Conservation (phyloP, 805 yeast species). For the Cyberlindnera mrakii region DNA sequence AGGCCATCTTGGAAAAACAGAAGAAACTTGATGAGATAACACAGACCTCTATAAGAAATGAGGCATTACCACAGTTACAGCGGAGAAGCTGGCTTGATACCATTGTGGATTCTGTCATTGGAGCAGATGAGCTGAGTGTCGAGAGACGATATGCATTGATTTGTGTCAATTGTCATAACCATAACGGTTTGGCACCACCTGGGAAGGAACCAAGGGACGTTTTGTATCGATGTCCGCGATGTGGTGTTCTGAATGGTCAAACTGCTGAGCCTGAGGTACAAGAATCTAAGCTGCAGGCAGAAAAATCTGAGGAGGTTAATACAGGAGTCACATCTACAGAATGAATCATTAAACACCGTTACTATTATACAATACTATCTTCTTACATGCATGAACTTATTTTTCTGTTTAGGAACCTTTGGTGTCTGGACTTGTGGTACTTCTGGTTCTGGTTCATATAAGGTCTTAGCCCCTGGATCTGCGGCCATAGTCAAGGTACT, state of each 20-base stretch:
- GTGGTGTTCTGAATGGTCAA: slow-evolving; percentile 40
- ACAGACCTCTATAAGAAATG: slow-evolving; percentile 26
- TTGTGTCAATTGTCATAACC: slow-evolving; percentile 57
- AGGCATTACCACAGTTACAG: not conserved
- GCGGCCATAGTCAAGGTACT: slow-evolving; percentile 67
- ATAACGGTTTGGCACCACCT: slow-evolving; percentile 81
- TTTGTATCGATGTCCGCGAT: slow-evolving; percentile 57
- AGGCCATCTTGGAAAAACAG: slow-evolving; percentile 35
- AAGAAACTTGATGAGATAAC: slow-evolving; percentile 30
- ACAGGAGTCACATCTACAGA: not conserved
- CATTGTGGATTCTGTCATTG: slow-evolving; percentile 39
- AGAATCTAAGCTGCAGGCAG: not conserved
- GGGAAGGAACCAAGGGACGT: slow-evolving; percentile 47
- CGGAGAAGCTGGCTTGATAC: slow-evolving; percentile 26
- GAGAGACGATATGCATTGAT: slow-evolving; percentile 65
- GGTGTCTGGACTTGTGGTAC: slow-evolving; percentile 29
- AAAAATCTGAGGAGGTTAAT: not conserved
- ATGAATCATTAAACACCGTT: not conserved
- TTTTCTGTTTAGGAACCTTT: slow-evolving; percentile 41
- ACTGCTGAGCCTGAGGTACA: not conserved
- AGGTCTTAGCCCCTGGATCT: slow-evolving; percentile 72
- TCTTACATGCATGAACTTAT: slow-evolving; percentile 58
- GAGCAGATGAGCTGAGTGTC: slow-evolving; percentile 59
- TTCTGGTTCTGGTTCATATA: slow-evolving; percentile 51
- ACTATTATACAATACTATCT: slow-evolving; percentile 25